Base-by-base conservation (phyloP, 192 early-diverging fungal genomes). In the Coemansia sp. region DNA sequence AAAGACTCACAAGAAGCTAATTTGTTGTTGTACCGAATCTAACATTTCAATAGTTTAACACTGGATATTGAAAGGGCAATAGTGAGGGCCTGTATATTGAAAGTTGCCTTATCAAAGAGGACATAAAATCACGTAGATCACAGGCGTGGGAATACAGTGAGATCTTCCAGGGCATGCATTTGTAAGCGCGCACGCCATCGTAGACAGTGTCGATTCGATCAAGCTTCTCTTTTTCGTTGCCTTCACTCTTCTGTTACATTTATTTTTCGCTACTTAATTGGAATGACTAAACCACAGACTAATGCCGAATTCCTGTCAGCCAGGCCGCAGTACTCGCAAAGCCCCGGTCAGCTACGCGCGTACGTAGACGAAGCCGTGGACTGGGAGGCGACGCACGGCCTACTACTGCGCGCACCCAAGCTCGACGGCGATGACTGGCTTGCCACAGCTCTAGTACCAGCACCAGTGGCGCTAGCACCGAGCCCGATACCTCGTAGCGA, bases 381-480 rank as follows among this genome's bases (percentile, higher is more conserved):
- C 85, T 96, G 91, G 91, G 88, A 93, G 5, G 76, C 94, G 6
- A 82, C 93, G 11, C 91, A 97, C 68, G 94, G 95, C 12, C 71
- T 97, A 11, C 85, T 93, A n/a, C 86, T 96, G 40, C 88, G 89
- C 4, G 89, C 92, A 38, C 85, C 89, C n/a, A 62, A 66, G 22
- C 34, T 42, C 10, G 73, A 69, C 29, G 36, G 29, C 57, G 46
- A 67, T 68, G 73, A 55, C 3, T 74, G 67, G 77, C 67, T 64
- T 44, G 77, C 78, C 24, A 60, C 84, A 12, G 75, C 87, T 11
- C 86, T 93, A 27, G 89, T 89, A 36, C 94, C 95, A 64, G 93
- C 94, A 1, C 96, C 96, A 8, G 79, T 97, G 42, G 86, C 95
- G 0, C 86, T 99, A 24, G 92, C 91, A 52, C 97, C 97, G 4